phyloP scores from a whole-genome alignment of 2,329 filamentous ascomycete species.

The Zymoseptoria passerinii region DNA sequence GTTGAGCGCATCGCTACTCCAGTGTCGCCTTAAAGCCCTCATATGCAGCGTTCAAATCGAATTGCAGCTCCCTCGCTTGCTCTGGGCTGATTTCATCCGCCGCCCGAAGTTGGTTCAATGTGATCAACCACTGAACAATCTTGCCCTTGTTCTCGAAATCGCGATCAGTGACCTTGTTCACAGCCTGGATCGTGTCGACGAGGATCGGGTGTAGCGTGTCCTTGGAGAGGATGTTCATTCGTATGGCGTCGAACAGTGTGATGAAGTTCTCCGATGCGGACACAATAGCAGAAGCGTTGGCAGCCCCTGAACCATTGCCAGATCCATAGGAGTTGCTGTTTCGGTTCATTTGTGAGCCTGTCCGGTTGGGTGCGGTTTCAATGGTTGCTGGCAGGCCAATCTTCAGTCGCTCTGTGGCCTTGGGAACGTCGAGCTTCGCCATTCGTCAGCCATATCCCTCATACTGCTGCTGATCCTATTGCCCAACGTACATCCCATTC shows the following conservation, averaged over 20 bases:
- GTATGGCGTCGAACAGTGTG: slow-evolving; percentile 90
- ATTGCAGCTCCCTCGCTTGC: slow-evolving; percentile 77
- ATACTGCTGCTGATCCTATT: neutral
- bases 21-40: slow-evolving; percentile 83
- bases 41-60: slow-evolving; percentile 92
- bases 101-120: slow-evolving; percentile 94
- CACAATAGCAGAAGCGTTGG: slow-evolving; percentile 52
- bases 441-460: slow-evolving; percentile 3
- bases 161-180: slow-evolving; percentile 90
- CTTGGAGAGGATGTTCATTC: slow-evolving; percentile 85
- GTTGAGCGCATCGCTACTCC: slow-evolving; percentile 20
- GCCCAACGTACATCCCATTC: slow-evolving; percentile 73
- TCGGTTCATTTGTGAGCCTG: slow-evolving; percentile 11
- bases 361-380: slow-evolving; percentile 48
- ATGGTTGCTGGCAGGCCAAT: slow-evolving; percentile 86
- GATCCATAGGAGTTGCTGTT: slow-evolving; percentile 12
- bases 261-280: slow-evolving; percentile 97
- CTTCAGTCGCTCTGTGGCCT: slow-evolving; percentile 83
- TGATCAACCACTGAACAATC: slow-evolving; percentile 97
- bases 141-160: slow-evolving; percentile 95
- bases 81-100: slow-evolving; percentile 83
- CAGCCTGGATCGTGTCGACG: slow-evolving; percentile 91
- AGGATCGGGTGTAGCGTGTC: slow-evolving; percentile 92
- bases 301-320: slow-evolving; percentile 17
- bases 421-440: slow-evolving; percentile 77